phyloP scores from a whole-genome alignment of 495 filamentous ascomycete species.

The Penicillium diatomitis region DNA sequence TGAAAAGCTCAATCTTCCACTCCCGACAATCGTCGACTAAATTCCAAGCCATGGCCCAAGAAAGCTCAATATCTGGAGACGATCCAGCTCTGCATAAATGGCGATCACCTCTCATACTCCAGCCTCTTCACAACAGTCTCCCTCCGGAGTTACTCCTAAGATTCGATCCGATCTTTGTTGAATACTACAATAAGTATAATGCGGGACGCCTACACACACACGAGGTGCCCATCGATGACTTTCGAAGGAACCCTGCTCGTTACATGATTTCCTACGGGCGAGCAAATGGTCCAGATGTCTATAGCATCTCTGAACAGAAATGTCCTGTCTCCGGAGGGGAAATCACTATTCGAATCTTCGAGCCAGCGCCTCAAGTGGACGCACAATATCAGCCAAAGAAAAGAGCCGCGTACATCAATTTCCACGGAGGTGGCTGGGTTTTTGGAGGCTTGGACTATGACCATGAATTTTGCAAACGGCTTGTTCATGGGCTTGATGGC shows the following conservation, averaged over 20 bases:
- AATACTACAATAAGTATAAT: conserved; percentile 31
- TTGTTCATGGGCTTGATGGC: conserved; percentile 27
- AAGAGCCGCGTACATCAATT: conserved; percentile 31
- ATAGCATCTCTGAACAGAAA: conserved; percentile 30
- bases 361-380: conserved; percentile 21
- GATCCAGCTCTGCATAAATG: conserved; percentile 16
- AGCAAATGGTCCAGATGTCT: conserved; percentile 25
- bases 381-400: conserved; percentile 21
- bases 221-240: conserved; percentile 34
- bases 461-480: conserved; percentile 29
- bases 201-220: conserved; percentile 33
- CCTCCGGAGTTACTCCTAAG: conserved; percentile 21
- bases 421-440: conserved; percentile 35
- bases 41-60: conserved; percentile 4
- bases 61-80: background rate
- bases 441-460: conserved; percentile 26
- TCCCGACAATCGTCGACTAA: background rate
- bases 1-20: too few species aligned
- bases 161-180: conserved; percentile 28
- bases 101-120: conserved; percentile 10
- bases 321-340: conserved; percentile 28
- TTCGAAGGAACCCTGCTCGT: conserved; percentile 31
- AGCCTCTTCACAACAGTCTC: conserved; percentile 32
- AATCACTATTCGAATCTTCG: conserved; percentile 30
- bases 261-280: conserved; percentile 29